Conservation (phyloP, 179 eudicot genomes). For the Spergularia azorica region DNA sequence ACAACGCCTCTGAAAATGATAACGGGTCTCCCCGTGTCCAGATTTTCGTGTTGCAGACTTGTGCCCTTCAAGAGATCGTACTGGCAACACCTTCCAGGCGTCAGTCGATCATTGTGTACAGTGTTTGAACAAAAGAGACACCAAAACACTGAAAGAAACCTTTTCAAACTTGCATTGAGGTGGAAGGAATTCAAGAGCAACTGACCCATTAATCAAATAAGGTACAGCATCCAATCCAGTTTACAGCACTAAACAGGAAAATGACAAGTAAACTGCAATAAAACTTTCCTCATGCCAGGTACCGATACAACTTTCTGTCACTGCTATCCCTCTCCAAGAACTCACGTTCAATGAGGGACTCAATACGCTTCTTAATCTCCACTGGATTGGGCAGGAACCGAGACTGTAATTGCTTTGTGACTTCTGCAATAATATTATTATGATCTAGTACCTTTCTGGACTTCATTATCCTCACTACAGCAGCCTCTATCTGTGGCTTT, state of each 20-base stretch:
- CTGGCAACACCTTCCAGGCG: background rate
- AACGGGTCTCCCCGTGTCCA: background rate
- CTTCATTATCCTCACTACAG: slow-evolving; percentile 80
- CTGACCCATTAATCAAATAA: slow-evolving; percentile 20
- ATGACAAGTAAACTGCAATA: slow-evolving; percentile 20
- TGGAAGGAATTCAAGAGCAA: slow-evolving; percentile 24
- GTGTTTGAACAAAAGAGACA: no score
- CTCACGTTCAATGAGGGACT: slow-evolving; percentile 75
- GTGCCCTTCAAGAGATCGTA: background rate
- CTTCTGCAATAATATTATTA: slow-evolving; percentile 71
- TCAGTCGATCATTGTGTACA: no score
- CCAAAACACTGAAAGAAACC: slow-evolving; percentile 17
- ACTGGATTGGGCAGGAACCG: slow-evolving; percentile 70
- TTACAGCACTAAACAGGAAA: slow-evolving; percentile 27
- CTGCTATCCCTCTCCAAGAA: slow-evolving; percentile 70
- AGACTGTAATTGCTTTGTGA: slow-evolving; percentile 74
- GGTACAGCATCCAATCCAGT: slow-evolving; percentile 30
- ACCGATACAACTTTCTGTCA: slow-evolving; percentile 61
- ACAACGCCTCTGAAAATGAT: no score
- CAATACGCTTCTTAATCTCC: slow-evolving; percentile 78
- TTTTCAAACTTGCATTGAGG: slow-evolving; percentile 20
- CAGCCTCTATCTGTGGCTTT: slow-evolving; percentile 83
- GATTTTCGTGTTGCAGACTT: background rate
- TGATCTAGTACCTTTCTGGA: slow-evolving; percentile 71
- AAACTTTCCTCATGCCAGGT: slow-evolving; percentile 33